These are phyloP conservation scores for Skeletonema grethae DNA, from an alignment of 108 stramenopile species.

Conservation along the genomic window DNA sequence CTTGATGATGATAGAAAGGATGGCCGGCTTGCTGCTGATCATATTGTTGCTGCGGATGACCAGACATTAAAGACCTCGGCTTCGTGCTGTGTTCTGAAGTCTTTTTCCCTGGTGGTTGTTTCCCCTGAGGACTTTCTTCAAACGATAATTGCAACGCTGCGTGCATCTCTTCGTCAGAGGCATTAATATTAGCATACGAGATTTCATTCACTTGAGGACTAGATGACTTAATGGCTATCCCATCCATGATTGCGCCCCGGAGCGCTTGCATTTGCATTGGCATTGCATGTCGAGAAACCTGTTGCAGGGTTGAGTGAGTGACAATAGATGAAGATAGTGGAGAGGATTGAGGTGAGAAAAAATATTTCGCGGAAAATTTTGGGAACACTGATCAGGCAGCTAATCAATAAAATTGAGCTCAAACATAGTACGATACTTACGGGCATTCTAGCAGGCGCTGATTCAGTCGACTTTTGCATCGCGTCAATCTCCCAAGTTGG, in stretches of 20 bases:
- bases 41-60: slow-evolving; percentile 8
- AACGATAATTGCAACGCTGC: slow-evolving; percentile 41
- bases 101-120: background rate
- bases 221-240: no score
- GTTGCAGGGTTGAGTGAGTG: background rate
- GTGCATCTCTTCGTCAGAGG: slow-evolving; percentile 36
- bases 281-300: slow-evolving; percentile 3
- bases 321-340: background rate
- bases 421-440: slow-evolving; percentile 3
- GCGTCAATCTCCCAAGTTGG: slow-evolving; percentile 1
- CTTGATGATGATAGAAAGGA: slow-evolving; percentile 9
- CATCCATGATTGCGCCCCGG: no score
- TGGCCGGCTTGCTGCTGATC: slow-evolving; percentile 9
- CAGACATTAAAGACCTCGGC: background rate
- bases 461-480: background rate
- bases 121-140: slow-evolving; percentile 31
- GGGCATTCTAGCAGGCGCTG: slow-evolving; percentile 25
- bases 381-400: background rate
- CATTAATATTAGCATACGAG: slow-evolving; percentile 6
- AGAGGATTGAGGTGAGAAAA: slow-evolving; percentile 1
- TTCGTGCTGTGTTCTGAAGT: background rate
- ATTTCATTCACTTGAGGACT: slow-evolving; percentile 1
- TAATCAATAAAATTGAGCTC: background rate
- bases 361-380: slow-evolving; percentile 7
- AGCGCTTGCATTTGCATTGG: background rate